A percentile compares a stretch with the other conserved stretches of the same genome.
These are phyloP conservation scores for Azolla pinnata DNA, from an alignment of 75 land plant species.

Conservation along the genomic window DNA sequence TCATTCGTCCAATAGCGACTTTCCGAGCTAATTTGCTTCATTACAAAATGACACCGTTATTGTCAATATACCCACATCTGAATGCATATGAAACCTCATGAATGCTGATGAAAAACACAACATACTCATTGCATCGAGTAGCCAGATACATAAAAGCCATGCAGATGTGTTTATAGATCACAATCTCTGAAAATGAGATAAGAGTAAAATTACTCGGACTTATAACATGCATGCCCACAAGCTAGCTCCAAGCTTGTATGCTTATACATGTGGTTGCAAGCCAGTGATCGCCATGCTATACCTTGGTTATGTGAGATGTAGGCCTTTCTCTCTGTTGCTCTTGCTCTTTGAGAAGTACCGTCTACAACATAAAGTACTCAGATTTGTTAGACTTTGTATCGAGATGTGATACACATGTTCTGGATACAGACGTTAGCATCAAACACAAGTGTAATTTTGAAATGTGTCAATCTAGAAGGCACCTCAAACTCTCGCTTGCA, in stretches of 20 bases:
- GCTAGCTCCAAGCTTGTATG: background rate
- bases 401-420: no score
- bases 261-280: no score
- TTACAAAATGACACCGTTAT: background rate
- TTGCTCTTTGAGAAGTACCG: background rate
- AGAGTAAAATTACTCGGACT: background rate
- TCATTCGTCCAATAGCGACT: conserved; percentile 48
- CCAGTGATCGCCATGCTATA: background rate
- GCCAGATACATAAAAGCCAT: no score
- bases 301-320: conserved; percentile 5
- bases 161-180: background rate
- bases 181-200: background rate
- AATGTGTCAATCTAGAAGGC: no score
- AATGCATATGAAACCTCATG: background rate
- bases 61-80: background rate
- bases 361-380: no score
- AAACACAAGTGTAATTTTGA: no score
- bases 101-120: no score
- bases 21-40: conserved; percentile 22
- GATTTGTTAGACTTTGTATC: no score
- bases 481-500: no score
- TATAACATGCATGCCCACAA: no score
- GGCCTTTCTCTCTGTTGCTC: conserved; percentile 10
- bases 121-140: no score
- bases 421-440: no score